Percentiles rank a stretch among this genome's conserved stretches.
These are phyloP conservation scores for Pichia thaimueangensis DNA, from an alignment of 805 yeast genomes.

Conservation along the genomic window DNA sequence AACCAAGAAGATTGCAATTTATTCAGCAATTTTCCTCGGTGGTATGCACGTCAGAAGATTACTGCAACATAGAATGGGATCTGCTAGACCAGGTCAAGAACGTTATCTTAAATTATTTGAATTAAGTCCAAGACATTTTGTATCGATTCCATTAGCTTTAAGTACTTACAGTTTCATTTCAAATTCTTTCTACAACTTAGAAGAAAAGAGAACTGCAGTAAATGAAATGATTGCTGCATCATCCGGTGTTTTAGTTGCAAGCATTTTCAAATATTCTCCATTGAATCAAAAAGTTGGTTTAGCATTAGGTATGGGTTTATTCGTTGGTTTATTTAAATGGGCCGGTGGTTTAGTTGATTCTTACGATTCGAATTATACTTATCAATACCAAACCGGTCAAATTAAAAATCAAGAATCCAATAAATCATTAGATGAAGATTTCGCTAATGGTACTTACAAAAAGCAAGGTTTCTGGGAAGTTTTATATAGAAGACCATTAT, in stretches of 20 bases:
- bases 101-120: constrained; percentile 28
- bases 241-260: constrained; percentile 20
- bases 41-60: constrained; percentile 34
- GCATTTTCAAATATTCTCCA: constrained; percentile 24
- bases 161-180: constrained; percentile 30
- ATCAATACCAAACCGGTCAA: constrained; percentile 34
- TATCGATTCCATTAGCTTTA: constrained; percentile 30
- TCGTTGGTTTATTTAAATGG: constrained; percentile 47
- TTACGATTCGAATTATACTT: constrained; percentile 39
- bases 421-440: constrained; percentile 31
- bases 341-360: constrained; percentile 45
- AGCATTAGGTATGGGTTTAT: constrained; percentile 37
- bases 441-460: constrained; percentile 27
- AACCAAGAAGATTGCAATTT: constrained; percentile 24
- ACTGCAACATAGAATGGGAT: constrained; percentile 31
- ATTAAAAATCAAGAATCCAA: constrained; percentile 35
- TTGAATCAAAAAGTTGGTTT: constrained; percentile 39
- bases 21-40: constrained; percentile 28
- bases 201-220: constrained; percentile 24
- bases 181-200: constrained; percentile 26
- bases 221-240: constrained; percentile 27
- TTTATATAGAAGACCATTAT: constrained; percentile 71
- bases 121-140: constrained; percentile 25
- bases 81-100: constrained; percentile 34
- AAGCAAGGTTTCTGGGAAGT: constrained; percentile 73